Evolutionary conservation across 352 stramenopile species (phyloP).

Genomic region (Pythium graminicola): DNA sequence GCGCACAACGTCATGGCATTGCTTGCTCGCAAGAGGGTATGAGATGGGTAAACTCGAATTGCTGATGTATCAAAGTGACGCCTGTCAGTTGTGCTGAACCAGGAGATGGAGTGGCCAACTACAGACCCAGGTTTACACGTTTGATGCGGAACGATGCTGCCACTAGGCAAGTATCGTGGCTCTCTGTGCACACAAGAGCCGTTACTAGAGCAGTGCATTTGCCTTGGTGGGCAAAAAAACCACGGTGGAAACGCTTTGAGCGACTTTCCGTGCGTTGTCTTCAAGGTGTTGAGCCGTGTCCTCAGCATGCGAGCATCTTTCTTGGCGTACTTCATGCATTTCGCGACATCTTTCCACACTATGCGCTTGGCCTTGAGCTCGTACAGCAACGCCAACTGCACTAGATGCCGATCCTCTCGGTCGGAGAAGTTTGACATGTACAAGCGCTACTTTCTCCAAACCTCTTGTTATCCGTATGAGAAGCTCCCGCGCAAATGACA

Average conservation of each 20-base stretch:
- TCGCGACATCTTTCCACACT: neutral
- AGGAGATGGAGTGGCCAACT: too few relatives aligned
- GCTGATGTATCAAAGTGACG: too few relatives aligned
- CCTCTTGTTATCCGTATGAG: too few relatives aligned
- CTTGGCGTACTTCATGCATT: neutral
- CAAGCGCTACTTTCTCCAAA: too few relatives aligned
- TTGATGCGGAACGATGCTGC: too few relatives aligned
- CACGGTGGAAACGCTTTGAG: neutral
- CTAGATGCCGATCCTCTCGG: conserved; percentile 1
- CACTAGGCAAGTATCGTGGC: too few relatives aligned
- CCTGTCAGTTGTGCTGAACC: too few relatives aligned
- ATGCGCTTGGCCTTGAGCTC: neutral
- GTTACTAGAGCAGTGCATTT: too few relatives aligned
- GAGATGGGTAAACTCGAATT: too few relatives aligned
- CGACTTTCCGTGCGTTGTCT: neutral
- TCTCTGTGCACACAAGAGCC: neutral
- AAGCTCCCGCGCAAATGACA: too few relatives aligned
- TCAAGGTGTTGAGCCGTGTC: neutral
- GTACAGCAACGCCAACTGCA: neutral
- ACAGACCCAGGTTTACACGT: too few relatives aligned
- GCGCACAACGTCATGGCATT: neutral
- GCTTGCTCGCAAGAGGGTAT: too few relatives aligned
- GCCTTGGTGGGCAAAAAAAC: neutral
- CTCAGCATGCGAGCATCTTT: neutral
- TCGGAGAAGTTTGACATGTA: conserved; percentile 1